Evolutionary conservation across 352 stramenopile species (phyloP).

Genomic region (Globisporangium barbulae): DNA sequence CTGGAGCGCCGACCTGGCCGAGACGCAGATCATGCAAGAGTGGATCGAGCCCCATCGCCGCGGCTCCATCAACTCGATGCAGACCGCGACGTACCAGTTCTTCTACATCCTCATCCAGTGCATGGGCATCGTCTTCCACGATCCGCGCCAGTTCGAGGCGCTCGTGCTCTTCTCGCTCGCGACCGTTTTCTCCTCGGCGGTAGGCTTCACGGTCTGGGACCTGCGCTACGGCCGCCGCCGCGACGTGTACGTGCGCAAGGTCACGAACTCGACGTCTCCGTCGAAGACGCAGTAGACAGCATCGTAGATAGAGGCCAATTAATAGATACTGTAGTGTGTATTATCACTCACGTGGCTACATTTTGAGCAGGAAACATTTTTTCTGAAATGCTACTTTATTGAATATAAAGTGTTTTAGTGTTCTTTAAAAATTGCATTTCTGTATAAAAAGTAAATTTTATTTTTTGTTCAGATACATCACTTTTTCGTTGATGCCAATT

Average conservation of each 20-base stretch:
- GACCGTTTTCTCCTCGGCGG: slow-evolving; percentile 39
- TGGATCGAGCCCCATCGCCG: slow-evolving; percentile 48
- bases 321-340: no score
- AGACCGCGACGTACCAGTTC: slow-evolving; percentile 58
- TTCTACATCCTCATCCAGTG: slow-evolving; percentile 59
- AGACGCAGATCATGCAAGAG: slow-evolving; percentile 75
- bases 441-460: no score
- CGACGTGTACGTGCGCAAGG: slow-evolving; percentile 28
- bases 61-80: slow-evolving; percentile 35
- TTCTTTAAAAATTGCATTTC: no score
- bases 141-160: slow-evolving; percentile 51
- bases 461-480: no score
- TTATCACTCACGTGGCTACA: no score
- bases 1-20: slow-evolving; percentile 35
- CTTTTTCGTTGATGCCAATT: no score
- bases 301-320: no score
- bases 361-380: no score
- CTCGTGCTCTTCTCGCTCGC: slow-evolving; percentile 54
- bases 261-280: neutral
- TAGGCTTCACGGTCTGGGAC: slow-evolving; percentile 53
- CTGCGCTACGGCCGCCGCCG: slow-evolving; percentile 41
- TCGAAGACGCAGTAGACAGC: neutral
- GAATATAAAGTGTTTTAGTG: no score
- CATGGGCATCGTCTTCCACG: slow-evolving; percentile 44
- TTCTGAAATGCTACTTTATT: no score